Evolutionary conservation across 768 basidiomycete species (phyloP).

Genomic region (Trichaptum fuscoviolaceum): DNA sequence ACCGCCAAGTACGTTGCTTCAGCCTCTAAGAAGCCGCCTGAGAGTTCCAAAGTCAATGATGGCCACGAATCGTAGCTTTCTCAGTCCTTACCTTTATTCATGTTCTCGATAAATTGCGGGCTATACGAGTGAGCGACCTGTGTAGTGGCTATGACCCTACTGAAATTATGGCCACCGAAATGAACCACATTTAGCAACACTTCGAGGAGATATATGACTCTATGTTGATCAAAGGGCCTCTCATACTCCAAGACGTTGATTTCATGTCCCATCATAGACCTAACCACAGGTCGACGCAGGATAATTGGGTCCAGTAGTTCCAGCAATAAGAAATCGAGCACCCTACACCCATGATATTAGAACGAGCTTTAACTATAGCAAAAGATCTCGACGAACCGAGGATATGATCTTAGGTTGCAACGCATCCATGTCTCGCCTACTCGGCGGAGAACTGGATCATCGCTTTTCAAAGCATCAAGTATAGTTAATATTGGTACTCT

Average conservation of each 20-base stretch:
- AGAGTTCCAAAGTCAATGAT: conserved; percentile 9
- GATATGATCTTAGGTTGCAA: conserved; percentile 85
- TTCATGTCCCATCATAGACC: conserved; percentile 59
- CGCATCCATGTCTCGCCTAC: conserved; percentile 97
- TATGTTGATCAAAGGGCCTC: conserved; percentile 70
- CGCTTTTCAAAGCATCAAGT: conserved; percentile 73
- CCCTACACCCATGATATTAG: conserved; percentile 35
- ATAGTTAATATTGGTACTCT: conserved; percentile 85
- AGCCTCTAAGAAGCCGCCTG: conserved; percentile 37
- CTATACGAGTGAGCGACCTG: conserved; percentile 62
- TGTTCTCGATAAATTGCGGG: conserved; percentile 52
- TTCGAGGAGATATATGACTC: conserved; percentile 70
- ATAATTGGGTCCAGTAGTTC: conserved; percentile 72
- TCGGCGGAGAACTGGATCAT: conserved; percentile 68
- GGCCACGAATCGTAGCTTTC: background rate
- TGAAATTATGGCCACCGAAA: conserved; percentile 88
- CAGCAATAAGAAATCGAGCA: conserved; percentile 82
- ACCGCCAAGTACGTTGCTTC: conserved; percentile 74
- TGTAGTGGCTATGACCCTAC: conserved; percentile 64
- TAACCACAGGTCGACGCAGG: conserved; percentile 40
- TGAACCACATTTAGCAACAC: conserved; percentile 69
- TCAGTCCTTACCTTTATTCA: conserved; percentile 47
- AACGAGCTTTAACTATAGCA: conserved; percentile 3
- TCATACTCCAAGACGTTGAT: conserved; percentile 66
- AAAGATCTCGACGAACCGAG: conserved; percentile 51